Conservation (phyloP, 2,329 filamentous ascomycete species). For the Penicillium italicum region DNA sequence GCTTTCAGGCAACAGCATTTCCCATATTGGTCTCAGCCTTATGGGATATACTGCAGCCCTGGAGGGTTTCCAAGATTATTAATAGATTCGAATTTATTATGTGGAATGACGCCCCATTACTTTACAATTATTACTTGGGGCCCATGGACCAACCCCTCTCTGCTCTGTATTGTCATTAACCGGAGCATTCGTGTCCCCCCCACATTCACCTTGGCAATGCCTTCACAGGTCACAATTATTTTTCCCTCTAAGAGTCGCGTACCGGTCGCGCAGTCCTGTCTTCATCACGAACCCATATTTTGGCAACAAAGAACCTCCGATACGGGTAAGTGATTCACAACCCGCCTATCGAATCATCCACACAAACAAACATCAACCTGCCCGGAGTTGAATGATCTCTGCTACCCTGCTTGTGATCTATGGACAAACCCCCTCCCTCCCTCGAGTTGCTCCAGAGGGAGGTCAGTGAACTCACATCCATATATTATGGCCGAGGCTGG, state of each 20-base stretch:
- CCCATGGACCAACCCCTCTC: conserved; percentile 1
- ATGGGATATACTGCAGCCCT: too few relatives aligned
- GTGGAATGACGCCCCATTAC: background rate
- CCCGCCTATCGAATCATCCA: background rate
- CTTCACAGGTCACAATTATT: background rate
- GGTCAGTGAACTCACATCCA: background rate
- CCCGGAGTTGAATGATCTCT: background rate
- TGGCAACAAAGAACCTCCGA: background rate
- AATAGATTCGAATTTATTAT: too few relatives aligned
- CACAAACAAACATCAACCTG: background rate
- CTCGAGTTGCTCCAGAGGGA: conserved; percentile 1
- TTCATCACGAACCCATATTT: background rate
- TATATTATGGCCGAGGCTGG: conserved; percentile 4
- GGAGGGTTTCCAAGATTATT: too few relatives aligned
- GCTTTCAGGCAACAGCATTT: conserved; percentile 7
- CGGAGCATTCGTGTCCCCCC: background rate
- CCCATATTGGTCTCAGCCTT: background rate
- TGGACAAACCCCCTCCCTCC: conserved; percentile 1
- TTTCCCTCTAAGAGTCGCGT: background rate
- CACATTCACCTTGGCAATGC: conserved; percentile 5
- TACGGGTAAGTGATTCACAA: background rate
- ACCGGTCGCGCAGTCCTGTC: background rate
- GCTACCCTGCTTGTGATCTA: background rate
- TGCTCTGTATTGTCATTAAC: conserved; percentile 4
- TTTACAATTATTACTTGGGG: background rate